Percentiles rank a stretch among this genome's conserved stretches.
Evolutionary conservation across 352 stramenopile species (phyloP).

Genomic region (Globisporangium cederbergense): DNA sequence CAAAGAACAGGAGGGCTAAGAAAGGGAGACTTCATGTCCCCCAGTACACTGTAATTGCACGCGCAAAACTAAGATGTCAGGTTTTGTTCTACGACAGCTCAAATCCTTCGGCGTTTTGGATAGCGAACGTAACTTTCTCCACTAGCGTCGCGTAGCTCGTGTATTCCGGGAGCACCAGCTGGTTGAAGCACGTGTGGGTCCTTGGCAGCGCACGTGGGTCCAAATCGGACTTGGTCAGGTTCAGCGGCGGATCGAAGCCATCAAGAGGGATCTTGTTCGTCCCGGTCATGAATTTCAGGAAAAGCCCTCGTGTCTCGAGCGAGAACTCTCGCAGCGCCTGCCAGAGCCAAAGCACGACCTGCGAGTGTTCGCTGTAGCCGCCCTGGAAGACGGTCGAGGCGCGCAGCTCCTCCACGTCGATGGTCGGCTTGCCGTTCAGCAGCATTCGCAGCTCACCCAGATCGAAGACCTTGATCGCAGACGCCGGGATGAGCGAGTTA

Average conservation of each 20-base stretch:
- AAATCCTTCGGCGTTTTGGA: constrained; percentile 78
- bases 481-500: constrained; percentile 40
- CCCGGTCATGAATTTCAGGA: constrained; percentile 86
- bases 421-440: constrained; percentile 51
- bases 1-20: no score
- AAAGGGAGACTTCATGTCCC: no score
- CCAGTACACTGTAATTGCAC: constrained; percentile 2
- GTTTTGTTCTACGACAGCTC: constrained; percentile 50
- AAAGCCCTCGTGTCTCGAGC: constrained; percentile 47
- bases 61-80: neutral
- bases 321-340: constrained; percentile 71
- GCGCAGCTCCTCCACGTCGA: constrained; percentile 84
- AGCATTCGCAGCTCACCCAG: constrained; percentile 39
- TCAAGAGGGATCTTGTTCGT: constrained; percentile 82
- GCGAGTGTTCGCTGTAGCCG: constrained; percentile 69
- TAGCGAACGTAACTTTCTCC: constrained; percentile 75
- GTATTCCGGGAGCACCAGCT: constrained; percentile 85
- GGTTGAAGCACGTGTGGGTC: constrained; percentile 88
- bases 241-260: constrained; percentile 84
- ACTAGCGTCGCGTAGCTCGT: constrained; percentile 54
- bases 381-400: constrained; percentile 80
- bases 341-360: constrained; percentile 85
- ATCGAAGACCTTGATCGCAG: constrained; percentile 46
- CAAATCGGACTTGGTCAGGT: constrained; percentile 79
- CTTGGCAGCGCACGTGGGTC: constrained; percentile 60